Evolutionary conservation across 2,329 filamentous ascomycete species (phyloP).

Genomic region (Paraphoma sp.): DNA sequence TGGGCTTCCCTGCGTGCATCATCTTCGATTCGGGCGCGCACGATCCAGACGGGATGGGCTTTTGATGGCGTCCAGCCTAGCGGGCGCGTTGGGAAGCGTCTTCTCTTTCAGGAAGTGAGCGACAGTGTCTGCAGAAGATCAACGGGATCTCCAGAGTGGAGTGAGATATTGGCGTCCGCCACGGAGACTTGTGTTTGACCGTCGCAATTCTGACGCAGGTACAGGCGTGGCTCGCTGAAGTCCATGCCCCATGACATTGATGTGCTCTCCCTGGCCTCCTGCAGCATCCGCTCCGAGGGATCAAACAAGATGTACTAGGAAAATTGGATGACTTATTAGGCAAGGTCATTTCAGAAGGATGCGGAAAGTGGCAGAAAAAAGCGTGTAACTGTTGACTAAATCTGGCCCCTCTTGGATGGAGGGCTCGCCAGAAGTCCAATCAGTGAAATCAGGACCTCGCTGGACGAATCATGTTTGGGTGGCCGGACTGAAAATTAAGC

Average conservation of each 20-base stretch:
- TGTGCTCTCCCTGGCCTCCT: background rate
- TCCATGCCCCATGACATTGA: slow-evolving; percentile 1
- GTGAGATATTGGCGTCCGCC: slow-evolving; percentile 36
- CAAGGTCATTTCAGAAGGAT: background rate
- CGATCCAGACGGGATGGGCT: slow-evolving; percentile 44
- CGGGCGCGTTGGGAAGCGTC: slow-evolving; percentile 37
- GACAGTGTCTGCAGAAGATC: slow-evolving; percentile 31
- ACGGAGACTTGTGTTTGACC: slow-evolving; percentile 28
- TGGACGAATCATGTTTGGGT: slow-evolving; percentile 18
- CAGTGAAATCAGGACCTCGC: slow-evolving; percentile 9
- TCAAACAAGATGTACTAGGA: background rate
- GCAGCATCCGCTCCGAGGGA: background rate
- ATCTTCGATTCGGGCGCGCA: slow-evolving; percentile 34
- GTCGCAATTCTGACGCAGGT: slow-evolving; percentile 38
- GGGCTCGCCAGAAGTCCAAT: slow-evolving; percentile 6
- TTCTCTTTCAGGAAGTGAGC: slow-evolving; percentile 34
- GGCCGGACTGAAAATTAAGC: slow-evolving; percentile 22
- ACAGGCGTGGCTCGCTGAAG: slow-evolving; percentile 22
- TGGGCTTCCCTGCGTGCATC: slow-evolving; percentile 35
- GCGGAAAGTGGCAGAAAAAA: background rate
- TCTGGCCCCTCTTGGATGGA: slow-evolving; percentile 7
- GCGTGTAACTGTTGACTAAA: background rate
- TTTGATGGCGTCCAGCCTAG: slow-evolving; percentile 38
- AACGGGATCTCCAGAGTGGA: slow-evolving; percentile 31
- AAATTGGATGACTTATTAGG: background rate